Evolutionary conservation across 129 eudicot genomes (phyloP).

Genomic region (Escallonia herrerae): DNA sequence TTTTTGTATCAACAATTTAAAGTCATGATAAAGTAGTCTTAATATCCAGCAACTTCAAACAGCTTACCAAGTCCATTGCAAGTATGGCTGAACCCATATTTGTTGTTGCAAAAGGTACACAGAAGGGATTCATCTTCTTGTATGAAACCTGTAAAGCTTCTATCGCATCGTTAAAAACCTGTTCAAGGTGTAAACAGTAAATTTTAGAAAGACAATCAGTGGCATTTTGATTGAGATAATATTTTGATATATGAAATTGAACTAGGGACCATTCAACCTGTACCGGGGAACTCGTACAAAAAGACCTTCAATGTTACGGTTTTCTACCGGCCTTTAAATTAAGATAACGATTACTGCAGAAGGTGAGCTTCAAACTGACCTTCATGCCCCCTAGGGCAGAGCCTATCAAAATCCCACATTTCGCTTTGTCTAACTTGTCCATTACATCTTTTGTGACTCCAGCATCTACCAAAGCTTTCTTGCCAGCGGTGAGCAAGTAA

Average conservation of each 20-base stretch:
- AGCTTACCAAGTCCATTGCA: conserved; percentile 85
- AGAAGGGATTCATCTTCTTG: conserved; percentile 94
- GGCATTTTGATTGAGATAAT: background rate
- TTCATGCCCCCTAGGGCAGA: conserved; percentile 98
- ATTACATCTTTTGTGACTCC: conserved; percentile 64
- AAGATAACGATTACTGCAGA: too few species aligned
- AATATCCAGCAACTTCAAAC: background rate
- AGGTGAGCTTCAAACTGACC: conserved; percentile 23
- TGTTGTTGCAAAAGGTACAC: conserved; percentile 93
- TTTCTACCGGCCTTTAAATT: too few species aligned
- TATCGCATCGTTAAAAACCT: conserved; percentile 92
- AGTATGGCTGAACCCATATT: conserved; percentile 98
- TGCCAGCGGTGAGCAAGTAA: conserved; percentile 95
- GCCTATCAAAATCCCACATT: conserved; percentile 89
- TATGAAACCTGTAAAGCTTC: conserved; percentile 91
- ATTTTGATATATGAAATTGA: too few species aligned
- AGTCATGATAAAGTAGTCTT: background rate
- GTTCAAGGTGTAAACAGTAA: conserved; percentile 1
- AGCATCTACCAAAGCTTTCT: conserved; percentile 82
- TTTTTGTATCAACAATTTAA: conserved; percentile 7
- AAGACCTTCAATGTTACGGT: too few species aligned
- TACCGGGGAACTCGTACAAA: too few species aligned
- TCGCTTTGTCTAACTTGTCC: conserved; percentile 60
- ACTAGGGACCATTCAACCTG: too few species aligned
- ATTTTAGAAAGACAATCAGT: background rate